Conservation (phyloP, 257 asterid species). For the Solanum rostratum region DNA sequence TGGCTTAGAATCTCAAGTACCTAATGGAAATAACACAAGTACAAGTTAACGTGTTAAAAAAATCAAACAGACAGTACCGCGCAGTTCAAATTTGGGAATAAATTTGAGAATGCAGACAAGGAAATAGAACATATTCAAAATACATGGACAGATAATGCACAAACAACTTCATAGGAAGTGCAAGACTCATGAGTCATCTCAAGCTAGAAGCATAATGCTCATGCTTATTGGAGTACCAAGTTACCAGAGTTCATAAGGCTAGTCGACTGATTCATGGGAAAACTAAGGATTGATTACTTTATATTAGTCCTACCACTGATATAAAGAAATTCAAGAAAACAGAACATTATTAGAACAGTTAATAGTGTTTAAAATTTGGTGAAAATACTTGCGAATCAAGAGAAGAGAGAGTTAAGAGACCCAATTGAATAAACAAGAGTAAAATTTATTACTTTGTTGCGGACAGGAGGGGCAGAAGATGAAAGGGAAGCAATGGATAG, state of each 20-base stretch:
- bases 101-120: neutral
- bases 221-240: neutral
- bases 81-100: neutral
- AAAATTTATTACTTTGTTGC: constrained; percentile 57
- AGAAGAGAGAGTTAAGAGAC: neutral
- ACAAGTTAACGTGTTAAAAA: neutral
- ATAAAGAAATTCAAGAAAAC: neutral
- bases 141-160: neutral
- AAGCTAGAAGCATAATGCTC: neutral
- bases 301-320: neutral
- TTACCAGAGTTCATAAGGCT: neutral
- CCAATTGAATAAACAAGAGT: neutral
- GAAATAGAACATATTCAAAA: neutral
- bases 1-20: constrained; percentile 87
- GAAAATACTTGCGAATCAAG: neutral
- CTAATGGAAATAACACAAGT: constrained; percentile 13
- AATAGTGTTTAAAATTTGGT: neutral
- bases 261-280: neutral
- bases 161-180: neutral
- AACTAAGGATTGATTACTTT: neutral
- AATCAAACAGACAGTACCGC: neutral
- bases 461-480: constrained; percentile 45
- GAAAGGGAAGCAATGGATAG: constrained; percentile 76
- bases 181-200: neutral
- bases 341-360: neutral